These are phyloP conservation scores for Fusarium falciforme DNA, from an alignment of 2,329 filamentous ascomycete genomes.

Conservation along the genomic window DNA sequence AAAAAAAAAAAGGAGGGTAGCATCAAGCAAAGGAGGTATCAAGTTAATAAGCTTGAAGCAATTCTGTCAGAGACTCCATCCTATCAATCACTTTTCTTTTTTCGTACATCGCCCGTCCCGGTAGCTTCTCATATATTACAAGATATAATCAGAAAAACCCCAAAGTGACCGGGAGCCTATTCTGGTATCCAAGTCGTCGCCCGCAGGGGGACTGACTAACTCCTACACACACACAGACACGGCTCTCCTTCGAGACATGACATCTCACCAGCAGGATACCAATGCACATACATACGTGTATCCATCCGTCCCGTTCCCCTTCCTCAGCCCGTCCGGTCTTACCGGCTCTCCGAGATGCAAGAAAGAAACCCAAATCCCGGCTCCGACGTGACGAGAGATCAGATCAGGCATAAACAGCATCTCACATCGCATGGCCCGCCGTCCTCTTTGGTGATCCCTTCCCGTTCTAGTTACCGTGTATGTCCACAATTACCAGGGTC, in stretches of 20 bases:
- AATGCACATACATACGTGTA: neutral
- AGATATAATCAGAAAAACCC: neutral
- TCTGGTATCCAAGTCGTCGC: neutral
- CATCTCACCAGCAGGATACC: neutral
- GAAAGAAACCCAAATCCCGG: neutral
- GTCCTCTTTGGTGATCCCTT: slow-evolving; percentile 5
- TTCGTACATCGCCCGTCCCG: neutral
- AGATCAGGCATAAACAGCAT: neutral
- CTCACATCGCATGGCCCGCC: neutral
- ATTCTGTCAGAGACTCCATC: slow-evolving; percentile 11
- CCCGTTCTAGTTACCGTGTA: neutral
- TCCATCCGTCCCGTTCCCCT: neutral
- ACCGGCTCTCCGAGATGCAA: neutral
- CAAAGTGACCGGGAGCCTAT: neutral
- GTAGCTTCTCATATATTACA: neutral
- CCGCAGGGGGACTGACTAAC: neutral
- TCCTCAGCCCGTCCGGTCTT: neutral
- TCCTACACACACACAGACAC: neutral
- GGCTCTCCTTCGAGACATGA: neutral
- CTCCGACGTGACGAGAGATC: neutral
- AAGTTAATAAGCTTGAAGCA: neutral
- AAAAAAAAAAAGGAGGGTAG: neutral
- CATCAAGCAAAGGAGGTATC: neutral
- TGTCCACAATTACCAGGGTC: neutral
- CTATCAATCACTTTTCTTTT: slow-evolving; percentile 24